These are phyloP conservation scores for Dioscorea zingiberensis DNA, from an alignment of 106 monocot species.

Conservation along the genomic window DNA sequence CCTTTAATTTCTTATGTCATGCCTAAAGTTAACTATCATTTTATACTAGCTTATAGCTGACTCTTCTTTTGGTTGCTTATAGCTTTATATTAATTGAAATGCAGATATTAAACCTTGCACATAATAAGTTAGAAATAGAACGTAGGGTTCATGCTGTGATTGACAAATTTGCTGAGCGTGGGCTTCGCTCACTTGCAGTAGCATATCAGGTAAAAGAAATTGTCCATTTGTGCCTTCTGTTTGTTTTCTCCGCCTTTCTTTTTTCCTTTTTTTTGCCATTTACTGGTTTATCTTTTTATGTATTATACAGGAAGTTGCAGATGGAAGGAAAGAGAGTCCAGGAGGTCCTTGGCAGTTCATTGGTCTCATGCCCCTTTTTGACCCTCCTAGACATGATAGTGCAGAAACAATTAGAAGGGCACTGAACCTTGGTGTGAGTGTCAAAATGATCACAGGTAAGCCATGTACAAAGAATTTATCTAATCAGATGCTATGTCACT, in stretches of 20 bases:
- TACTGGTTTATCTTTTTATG: constrained; percentile 1
- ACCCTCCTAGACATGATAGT: constrained; percentile 93
- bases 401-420: constrained; percentile 93
- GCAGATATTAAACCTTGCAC: constrained; percentile 90
- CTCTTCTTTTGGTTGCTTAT: background rate
- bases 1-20: background rate
- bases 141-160: constrained; percentile 89
- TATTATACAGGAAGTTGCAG: constrained; percentile 70
- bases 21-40: no score
- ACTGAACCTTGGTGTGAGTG: constrained; percentile 88
- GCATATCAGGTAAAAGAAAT: constrained; percentile 65
- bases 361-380: constrained; percentile 87
- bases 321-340: constrained; percentile 75
- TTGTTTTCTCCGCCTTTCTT: background rate
- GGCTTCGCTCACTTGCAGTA: constrained; percentile 90
- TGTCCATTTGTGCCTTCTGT: background rate
- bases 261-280: background rate
- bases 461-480: no score
- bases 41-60: no score
- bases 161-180: constrained; percentile 97
- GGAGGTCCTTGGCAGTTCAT: constrained; percentile 88
- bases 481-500: no score
- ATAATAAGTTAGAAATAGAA: constrained; percentile 91
- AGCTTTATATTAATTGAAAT: constrained; percentile 8
- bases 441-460: constrained; percentile 95